Conservation (phyloP, 495 filamentous ascomycete species). For the Aspergillus cristatus region DNA sequence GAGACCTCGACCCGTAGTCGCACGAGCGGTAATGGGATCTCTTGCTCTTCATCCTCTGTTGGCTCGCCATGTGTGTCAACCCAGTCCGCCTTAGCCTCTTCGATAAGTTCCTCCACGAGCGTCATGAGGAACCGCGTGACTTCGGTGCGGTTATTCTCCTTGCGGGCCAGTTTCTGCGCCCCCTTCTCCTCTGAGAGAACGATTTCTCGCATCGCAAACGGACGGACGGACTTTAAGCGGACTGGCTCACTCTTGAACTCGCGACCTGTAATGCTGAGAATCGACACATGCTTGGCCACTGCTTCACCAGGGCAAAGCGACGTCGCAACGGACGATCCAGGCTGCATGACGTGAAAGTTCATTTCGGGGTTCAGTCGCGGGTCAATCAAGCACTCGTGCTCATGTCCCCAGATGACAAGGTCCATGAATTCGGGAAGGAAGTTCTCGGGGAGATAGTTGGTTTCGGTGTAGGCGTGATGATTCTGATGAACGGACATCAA, state of each 20-base stretch:
- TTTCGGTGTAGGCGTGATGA: constrained; percentile 82
- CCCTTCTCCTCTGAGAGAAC: constrained; percentile 63
- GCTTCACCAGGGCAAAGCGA: constrained; percentile 87
- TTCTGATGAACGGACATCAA: constrained; percentile 95
- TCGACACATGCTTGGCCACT: constrained; percentile 79
- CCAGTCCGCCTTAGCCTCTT: constrained; percentile 78
- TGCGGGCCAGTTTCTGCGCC: constrained; percentile 67
- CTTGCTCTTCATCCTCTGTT: constrained; percentile 39
- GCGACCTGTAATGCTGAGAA: constrained; percentile 73
- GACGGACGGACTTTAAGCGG: constrained; percentile 78
- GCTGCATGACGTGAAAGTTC: constrained; percentile 92
- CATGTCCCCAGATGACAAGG: constrained; percentile 92
- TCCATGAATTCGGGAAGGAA: constrained; percentile 90
- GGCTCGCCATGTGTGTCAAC: constrained; percentile 53
- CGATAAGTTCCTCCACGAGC: constrained; percentile 77
- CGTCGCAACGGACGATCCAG: constrained; percentile 91
- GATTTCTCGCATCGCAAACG: constrained; percentile 83
- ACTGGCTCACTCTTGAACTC: constrained; percentile 76
- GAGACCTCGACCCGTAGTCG: constrained; percentile 86
- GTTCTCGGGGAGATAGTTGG: constrained; percentile 85
- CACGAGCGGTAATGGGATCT: constrained; percentile 69
- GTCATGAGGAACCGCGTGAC: constrained; percentile 66
- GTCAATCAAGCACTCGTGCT: constrained; percentile 92
- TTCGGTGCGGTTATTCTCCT: constrained; percentile 71
- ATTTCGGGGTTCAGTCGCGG: constrained; percentile 74